Conservation (phyloP, 2,329 filamentous ascomycete genomes). For the Diplodia scrobiculata region DNA sequence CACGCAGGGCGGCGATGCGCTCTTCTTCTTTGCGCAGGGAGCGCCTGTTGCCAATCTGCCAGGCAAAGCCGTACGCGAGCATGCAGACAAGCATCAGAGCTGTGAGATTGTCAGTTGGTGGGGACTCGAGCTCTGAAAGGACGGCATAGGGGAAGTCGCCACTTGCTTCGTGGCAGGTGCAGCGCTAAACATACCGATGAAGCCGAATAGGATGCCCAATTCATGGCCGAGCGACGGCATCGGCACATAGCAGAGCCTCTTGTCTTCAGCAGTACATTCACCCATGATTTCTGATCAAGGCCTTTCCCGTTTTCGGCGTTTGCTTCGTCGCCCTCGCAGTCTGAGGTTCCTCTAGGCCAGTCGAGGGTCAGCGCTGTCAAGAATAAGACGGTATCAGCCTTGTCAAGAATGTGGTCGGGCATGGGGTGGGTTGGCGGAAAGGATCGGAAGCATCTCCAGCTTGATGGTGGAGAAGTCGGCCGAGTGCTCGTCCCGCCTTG, state of each 20-base stretch:
- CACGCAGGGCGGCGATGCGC: slow-evolving; percentile 33
- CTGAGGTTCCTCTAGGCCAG: not conserved
- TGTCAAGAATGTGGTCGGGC: not conserved
- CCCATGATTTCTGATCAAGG: slow-evolving; percentile 2
- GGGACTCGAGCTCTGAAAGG: no score
- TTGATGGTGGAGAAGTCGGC: slow-evolving; percentile 13
- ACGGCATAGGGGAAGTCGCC: not conserved
- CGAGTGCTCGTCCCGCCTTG: slow-evolving; percentile 11
- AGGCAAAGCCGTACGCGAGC: slow-evolving; percentile 32
- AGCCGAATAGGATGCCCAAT: slow-evolving; percentile 36
- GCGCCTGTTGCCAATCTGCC: slow-evolving; percentile 34
- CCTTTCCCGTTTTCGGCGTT: not conserved
- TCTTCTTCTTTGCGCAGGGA: slow-evolving; percentile 32
- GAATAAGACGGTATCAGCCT: slow-evolving; percentile 7
- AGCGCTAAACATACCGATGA: slow-evolving; percentile 31
- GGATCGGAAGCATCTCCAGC: not conserved
- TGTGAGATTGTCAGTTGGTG: slow-evolving; percentile 7
- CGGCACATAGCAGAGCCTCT: slow-evolving; percentile 27
- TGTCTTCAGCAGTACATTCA: slow-evolving; percentile 23
- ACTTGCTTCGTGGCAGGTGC: not conserved
- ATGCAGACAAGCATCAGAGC: slow-evolving; percentile 35
- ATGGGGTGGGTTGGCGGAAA: not conserved
- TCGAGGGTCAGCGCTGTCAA: not conserved
- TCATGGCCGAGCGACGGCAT: slow-evolving; percentile 35
- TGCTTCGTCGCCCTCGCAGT: not conserved